A percentile compares a stretch with the other conserved stretches of the same genome.
phyloP scores from a whole-genome alignment of 768 basidiomycete species.

The Heimioporus sp. region DNA sequence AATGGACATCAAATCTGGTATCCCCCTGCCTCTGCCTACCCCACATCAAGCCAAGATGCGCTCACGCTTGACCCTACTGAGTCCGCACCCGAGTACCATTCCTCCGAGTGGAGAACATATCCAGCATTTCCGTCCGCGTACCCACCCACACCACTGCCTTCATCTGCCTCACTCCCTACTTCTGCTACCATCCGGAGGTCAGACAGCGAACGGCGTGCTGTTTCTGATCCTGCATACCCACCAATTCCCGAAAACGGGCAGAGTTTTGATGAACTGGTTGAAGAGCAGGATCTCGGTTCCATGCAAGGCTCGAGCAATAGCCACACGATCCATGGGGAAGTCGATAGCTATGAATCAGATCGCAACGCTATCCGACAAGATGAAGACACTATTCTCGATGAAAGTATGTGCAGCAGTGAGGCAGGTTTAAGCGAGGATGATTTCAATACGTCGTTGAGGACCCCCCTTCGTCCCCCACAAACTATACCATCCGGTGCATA shows the following conservation, averaged over 20 bases:
- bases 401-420: conserved; percentile 26
- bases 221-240: conserved; percentile 17
- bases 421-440: conserved; percentile 44
- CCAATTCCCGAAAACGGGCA: conserved; percentile 44
- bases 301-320: conserved; percentile 62
- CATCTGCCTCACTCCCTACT: conserved; percentile 33
- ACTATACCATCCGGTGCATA: conserved; percentile 18
- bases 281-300: conserved; percentile 60
- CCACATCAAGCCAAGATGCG: conserved; percentile 14
- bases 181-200: conserved; percentile 7
- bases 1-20: conserved; percentile 54
- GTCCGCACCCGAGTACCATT: conserved; percentile 33
- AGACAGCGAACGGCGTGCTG: neutral
- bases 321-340: conserved; percentile 37
- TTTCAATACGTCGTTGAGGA: conserved; percentile 65
- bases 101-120: conserved; percentile 73
- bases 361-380: conserved; percentile 6
- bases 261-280: conserved; percentile 75
- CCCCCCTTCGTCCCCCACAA: conserved; percentile 43
- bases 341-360: conserved; percentile 23
- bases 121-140: conserved; percentile 78
- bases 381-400: conserved; percentile 22
- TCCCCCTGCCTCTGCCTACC: conserved; percentile 50
- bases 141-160: conserved; percentile 61
- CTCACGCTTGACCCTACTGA: conserved; percentile 12